Base-by-base conservation (phyloP, 1,139 yeast genomes). In the Suhomyces bolitotheri region DNA sequence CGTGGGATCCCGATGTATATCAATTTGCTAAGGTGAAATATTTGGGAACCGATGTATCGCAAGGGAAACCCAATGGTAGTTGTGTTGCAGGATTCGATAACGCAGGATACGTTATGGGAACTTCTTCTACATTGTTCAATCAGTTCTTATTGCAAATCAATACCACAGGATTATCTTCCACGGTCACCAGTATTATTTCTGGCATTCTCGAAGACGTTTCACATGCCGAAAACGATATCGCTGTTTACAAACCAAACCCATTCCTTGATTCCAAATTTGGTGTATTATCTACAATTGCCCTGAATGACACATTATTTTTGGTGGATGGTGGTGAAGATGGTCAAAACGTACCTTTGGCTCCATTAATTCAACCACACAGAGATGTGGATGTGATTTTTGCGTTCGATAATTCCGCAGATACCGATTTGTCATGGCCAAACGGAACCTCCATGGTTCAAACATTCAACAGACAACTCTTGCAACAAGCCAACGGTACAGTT, bases 1-100 rank as follows among this genome's bases (percentile, higher is more conserved):
- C 94, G 21, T 88, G 95, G 94, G 96, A 89, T 56, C 84, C 88
- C 24, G 71, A 85, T 0, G 60, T 87, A 31, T 70, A 75, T 42
- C 73, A 82, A 16, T 88, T 89, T 62, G 69, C 82, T 16, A 80
- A 82, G 41, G 64, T 80, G 16, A 76, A 79, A 56, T 88, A 85
- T 54, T 58, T 87, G 42, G 97, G 97, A 25, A 75, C 94, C 1
- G 60, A 71, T n/a, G 71, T 79, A 20, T 54, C 64, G 15, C 69
- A 77, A 45, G 96, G 95, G 34, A 47, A 59, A 16, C 51, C 49
- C 7, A 52, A 49, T 25, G 50, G 46, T 2, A 37, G 46, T 4
- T 70, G 75, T 44, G 48, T 59, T 3, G 59, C 47, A 1, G 67
- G 67, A 20, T 65, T 54, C 41, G 76, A 71, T 43, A 69, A 70